These are phyloP conservation scores for Suillus clintonianus DNA, from an alignment of 768 basidiomycete species.

Conservation along the genomic window DNA sequence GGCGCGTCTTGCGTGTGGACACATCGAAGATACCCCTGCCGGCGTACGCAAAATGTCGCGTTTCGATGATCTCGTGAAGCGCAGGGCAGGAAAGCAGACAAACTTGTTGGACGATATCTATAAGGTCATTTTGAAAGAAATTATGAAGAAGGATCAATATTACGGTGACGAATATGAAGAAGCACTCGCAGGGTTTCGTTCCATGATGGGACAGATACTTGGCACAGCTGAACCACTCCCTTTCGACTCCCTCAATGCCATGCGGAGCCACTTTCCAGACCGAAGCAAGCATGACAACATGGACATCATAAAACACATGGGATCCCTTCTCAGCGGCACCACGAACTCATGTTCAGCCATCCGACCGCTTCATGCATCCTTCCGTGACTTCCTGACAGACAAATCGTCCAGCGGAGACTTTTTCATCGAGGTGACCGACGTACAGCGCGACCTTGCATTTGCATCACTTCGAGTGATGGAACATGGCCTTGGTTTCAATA, in stretches of 20 bases:
- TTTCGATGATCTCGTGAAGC: neutral
- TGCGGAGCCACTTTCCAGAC: neutral
- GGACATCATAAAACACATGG: conserved; percentile 2
- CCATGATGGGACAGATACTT: no score
- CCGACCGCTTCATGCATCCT: conserved; percentile 27
- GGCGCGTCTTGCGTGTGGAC: conserved; percentile 3
- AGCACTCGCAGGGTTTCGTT: no score
- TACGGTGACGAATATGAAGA: no score
- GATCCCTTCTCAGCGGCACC: conserved; percentile 8
- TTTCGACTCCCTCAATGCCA: no score
- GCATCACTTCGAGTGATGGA: conserved; percentile 20
- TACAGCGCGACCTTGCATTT: neutral
- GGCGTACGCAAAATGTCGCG: no score
- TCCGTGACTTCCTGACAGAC: conserved; percentile 26
- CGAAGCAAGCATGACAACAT: no score
- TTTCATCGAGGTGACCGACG: conserved; percentile 9
- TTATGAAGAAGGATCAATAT: no score
- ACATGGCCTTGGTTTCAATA: conserved; percentile 34
- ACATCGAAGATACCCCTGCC: accelerated
- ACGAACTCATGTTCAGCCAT: conserved; percentile 3
- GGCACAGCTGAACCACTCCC: no score
- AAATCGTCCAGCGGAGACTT: conserved; percentile 13
- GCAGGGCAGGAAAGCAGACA: no score
- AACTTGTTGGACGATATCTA: no score
- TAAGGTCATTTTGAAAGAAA: no score